Conservation (phyloP, 1,284 basidiomycete species). For the Lentinula novae-zelandiae region DNA sequence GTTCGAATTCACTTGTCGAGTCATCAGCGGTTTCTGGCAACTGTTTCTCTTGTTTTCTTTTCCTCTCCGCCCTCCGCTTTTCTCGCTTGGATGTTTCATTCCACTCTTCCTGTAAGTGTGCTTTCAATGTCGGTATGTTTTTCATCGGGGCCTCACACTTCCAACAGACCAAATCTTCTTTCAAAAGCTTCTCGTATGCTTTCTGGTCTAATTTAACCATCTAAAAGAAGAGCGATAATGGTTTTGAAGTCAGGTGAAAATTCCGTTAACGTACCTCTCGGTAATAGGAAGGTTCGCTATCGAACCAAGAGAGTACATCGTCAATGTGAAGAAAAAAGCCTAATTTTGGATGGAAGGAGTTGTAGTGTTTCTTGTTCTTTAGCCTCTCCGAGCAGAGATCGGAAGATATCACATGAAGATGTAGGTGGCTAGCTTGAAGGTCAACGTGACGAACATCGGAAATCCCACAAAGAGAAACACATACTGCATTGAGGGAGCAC, state of each 20-base stretch:
- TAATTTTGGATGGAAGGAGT: constrained; percentile 84
- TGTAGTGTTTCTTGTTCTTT: constrained; percentile 94
- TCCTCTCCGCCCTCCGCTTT: constrained; percentile 32
- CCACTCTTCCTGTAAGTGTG: constrained; percentile 66
- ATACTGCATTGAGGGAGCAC: constrained; percentile 73
- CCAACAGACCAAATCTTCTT: constrained; percentile 67
- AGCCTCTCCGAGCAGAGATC: constrained; percentile 75
- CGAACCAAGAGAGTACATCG: constrained; percentile 76
- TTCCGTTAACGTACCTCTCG: constrained; percentile 34
- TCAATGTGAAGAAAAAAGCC: constrained; percentile 86
- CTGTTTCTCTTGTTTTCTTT: constrained; percentile 29
- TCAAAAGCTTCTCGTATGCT: constrained; percentile 65
- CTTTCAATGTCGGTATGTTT: constrained; percentile 78
- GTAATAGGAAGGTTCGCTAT: constrained; percentile 52
- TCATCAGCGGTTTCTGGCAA: constrained; percentile 8
- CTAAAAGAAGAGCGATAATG: constrained; percentile 20
- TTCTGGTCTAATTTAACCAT: constrained; percentile 46
- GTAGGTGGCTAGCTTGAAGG: constrained; percentile 61
- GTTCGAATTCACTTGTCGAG: background rate
- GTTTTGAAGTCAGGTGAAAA: constrained; percentile 11
- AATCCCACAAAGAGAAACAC: constrained; percentile 23
- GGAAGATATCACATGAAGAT: constrained; percentile 83
- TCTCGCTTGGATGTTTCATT: constrained; percentile 37
- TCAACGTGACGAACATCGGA: background rate
- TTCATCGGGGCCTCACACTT: constrained; percentile 57